These are phyloP conservation scores for Malus sieversii DNA, from an alignment of 306 rosid species.

Conservation along the genomic window DNA sequence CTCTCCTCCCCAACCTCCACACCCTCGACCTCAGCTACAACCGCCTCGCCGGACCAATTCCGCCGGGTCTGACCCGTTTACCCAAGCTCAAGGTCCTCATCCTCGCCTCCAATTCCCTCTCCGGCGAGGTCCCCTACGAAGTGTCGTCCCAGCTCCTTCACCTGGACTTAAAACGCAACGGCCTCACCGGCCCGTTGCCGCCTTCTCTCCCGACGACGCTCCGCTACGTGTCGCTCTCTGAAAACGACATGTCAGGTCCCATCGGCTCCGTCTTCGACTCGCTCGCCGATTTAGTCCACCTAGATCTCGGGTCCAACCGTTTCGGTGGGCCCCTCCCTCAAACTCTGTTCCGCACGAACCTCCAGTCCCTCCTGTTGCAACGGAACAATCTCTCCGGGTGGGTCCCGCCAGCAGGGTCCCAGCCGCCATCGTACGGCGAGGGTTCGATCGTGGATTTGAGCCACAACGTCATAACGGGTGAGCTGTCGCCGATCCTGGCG, in stretches of 20 bases:
- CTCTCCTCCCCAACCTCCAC: conserved; percentile 47
- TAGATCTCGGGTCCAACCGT: conserved; percentile 53
- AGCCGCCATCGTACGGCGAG: conserved; percentile 28
- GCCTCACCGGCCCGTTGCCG: conserved; percentile 41
- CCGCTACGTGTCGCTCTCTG: conserved; percentile 57
- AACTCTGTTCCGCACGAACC: conserved; percentile 37
- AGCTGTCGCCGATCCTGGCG: conserved; percentile 35
- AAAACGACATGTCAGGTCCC: conserved; percentile 52
- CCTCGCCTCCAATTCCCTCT: conserved; percentile 42
- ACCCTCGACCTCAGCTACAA: conserved; percentile 75
- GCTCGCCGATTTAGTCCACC: conserved; percentile 40
- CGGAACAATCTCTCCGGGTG: conserved; percentile 66
- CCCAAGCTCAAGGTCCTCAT: conserved; percentile 47
- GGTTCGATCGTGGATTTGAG: conserved; percentile 66
- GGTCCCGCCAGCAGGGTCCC: conserved; percentile 21
- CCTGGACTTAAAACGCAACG: conserved; percentile 45
- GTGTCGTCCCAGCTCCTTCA: conserved; percentile 50
- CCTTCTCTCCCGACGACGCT: conserved; percentile 41
- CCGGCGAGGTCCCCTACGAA: conserved; percentile 27
- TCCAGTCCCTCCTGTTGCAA: conserved; percentile 47
- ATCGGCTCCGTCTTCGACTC: conserved; percentile 39
- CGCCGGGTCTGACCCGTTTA: conserved; percentile 33
- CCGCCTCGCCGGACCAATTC: conserved; percentile 52
- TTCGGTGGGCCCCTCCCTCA: conserved; percentile 57
- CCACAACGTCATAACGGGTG: conserved; percentile 47